phyloP scores from a whole-genome alignment of 1,139 yeast genomes.

The Pichia kudriavzevii region DNA sequence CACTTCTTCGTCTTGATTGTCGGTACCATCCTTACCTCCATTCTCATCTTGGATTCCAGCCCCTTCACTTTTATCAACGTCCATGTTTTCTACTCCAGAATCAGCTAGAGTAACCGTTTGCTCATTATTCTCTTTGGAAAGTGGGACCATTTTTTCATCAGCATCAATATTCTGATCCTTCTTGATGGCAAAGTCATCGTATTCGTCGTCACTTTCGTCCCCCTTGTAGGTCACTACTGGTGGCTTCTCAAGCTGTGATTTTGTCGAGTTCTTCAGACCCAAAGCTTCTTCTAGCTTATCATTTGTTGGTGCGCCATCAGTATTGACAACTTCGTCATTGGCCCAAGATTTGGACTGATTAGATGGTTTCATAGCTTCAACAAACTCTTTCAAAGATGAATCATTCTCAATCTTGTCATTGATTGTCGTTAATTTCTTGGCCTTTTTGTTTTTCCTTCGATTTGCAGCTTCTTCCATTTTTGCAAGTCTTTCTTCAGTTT shows the following conservation, averaged over 20 bases:
- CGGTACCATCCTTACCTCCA: slow-evolving; percentile 14
- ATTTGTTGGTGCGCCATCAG: slow-evolving; percentile 40
- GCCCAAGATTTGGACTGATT: slow-evolving; percentile 64
- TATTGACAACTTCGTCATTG: slow-evolving; percentile 56
- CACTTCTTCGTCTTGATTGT: slow-evolving; percentile 29
- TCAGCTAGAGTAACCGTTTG: slow-evolving; percentile 21
- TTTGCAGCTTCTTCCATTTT: slow-evolving; percentile 39
- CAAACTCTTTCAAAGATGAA: slow-evolving; percentile 67
- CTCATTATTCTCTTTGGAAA: slow-evolving; percentile 39
- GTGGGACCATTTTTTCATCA: slow-evolving; percentile 19
- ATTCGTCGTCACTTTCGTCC: slow-evolving; percentile 60
- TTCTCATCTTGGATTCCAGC: slow-evolving; percentile 23
- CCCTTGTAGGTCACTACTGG: slow-evolving; percentile 23
- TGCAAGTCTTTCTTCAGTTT: slow-evolving; percentile 46
- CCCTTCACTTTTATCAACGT: too few relatives aligned
- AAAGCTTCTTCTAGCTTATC: slow-evolving; percentile 20
- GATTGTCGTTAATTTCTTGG: slow-evolving; percentile 29
- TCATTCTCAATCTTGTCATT: slow-evolving; percentile 56
- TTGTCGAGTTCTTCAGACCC: slow-evolving; percentile 11
- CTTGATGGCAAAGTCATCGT: slow-evolving; percentile 40
- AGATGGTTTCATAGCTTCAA: slow-evolving; percentile 78
- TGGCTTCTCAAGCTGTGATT: slow-evolving; percentile 24
- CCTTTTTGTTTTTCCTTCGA: slow-evolving; percentile 18
- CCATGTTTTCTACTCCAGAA: slow-evolving; percentile 47
- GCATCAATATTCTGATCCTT: slow-evolving; percentile 50